Base-by-base conservation (phyloP, 306 rosid genomes). In the Alnus glutinosa region DNA sequence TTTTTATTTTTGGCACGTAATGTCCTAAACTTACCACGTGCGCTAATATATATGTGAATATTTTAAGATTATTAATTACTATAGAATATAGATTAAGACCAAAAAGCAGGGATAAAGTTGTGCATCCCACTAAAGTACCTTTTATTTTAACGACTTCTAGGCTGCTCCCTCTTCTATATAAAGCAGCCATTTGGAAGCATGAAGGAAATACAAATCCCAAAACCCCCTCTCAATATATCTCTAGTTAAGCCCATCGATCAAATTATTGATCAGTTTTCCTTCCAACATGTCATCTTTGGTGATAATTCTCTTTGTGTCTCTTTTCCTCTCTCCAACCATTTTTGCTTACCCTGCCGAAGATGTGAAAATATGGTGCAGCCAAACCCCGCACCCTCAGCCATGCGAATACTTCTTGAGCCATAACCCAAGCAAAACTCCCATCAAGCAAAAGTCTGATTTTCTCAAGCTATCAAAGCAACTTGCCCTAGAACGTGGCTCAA, bases 361-460 rank as follows among this genome's bases (percentile, higher is more conserved):
- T 66, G 55, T 89, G 5, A 88, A 88, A 74, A 54, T 63, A 39
- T 91, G 97, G 97, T 93, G 98, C 14, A 83, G 82, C 89, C 88
- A 93, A 86, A 93, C 98, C n/a, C 98, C 98, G 3, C 55, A 88
- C 76, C 97, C 98, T 55, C 37, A 83, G 2, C 89, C 95, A 75
- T 93, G 98, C 37, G 92, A 93, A 73, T 77, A 87, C 61, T 85
- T 86, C 74, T 80, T 93, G 46, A 84, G 71, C 88, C 47, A 70
- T 4, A 70, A 89, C 55, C 79, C 23, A 15, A 34, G 16, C 63
- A 63, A 68, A 9, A 48, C 50, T 32, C 84, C 92, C 75, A 89
- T 93, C 14, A 82, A 85, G 61, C 75, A 13, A 4, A 93, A 90
- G 34, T 82, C 97, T 4, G 90, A 93, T 77, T 93, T 93, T 72